These are phyloP conservation scores for Saturnispora serradocipensis DNA, from an alignment of 805 yeast species.

Conservation along the genomic window DNA sequence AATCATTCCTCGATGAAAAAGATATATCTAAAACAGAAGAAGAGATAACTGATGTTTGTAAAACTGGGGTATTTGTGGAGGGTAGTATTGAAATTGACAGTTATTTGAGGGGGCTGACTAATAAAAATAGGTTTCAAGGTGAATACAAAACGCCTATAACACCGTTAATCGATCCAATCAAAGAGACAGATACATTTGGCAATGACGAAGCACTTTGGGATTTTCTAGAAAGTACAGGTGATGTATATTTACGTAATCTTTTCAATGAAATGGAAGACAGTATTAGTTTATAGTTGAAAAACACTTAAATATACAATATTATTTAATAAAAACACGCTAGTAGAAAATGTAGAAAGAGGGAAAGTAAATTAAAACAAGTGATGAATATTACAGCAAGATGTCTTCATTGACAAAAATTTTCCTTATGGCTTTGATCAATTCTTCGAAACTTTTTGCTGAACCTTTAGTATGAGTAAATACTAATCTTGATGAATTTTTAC, in stretches of 20 bases:
- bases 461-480: constrained; percentile 58
- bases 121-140: neutral
- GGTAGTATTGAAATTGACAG: constrained; percentile 14
- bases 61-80: constrained; percentile 11
- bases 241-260: constrained; percentile 22
- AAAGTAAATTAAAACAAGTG: neutral
- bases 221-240: constrained; percentile 26
- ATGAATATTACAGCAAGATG: constrained; percentile 31
- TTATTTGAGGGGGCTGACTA: constrained; percentile 7
- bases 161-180: constrained; percentile 1
- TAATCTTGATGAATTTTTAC: constrained; percentile 35
- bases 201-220: constrained; percentile 21
- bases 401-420: constrained; percentile 58
- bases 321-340: neutral
- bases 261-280: constrained; percentile 24
- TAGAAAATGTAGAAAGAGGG: neutral
- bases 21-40: neutral
- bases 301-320: neutral
- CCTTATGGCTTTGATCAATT: constrained; percentile 52
- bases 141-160: constrained; percentile 1
- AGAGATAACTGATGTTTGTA: neutral
- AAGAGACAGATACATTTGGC: constrained; percentile 2
- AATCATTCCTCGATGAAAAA: constrained; percentile 1
- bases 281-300: neutral
- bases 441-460: constrained; percentile 50